Conservation (phyloP, 1,139 yeast species). For the Saccharomyces hybrid region DNA sequence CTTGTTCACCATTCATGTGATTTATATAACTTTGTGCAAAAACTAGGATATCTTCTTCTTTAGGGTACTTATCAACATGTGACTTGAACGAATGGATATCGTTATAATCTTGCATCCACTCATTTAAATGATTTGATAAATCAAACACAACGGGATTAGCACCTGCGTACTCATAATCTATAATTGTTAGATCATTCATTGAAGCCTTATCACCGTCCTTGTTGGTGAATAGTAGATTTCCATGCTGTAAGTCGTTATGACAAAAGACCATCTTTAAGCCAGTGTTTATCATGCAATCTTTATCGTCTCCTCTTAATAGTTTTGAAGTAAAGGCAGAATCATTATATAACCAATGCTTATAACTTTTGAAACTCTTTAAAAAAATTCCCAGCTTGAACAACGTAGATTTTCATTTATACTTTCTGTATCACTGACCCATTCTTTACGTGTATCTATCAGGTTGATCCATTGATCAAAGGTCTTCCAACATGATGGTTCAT, state of each 20-base stretch:
- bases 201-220: constrained; percentile 41
- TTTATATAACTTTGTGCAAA: constrained; percentile 61
- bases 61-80: constrained; percentile 58
- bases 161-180: constrained; percentile 93
- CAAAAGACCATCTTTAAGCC: constrained; percentile 52
- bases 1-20: constrained; percentile 13
- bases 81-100: constrained; percentile 46
- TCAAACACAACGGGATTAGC: constrained; percentile 83
- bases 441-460: constrained; percentile 40
- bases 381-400: constrained; percentile 42
- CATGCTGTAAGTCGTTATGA: constrained; percentile 94
- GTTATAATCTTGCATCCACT: constrained; percentile 94
- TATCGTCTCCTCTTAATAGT: background rate
- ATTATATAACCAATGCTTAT: constrained; percentile 54
- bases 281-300: constrained; percentile 38
- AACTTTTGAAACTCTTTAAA: constrained; percentile 40
- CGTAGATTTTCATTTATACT: constrained; percentile 39
- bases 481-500: constrained; percentile 64
- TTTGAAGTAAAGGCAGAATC: background rate
- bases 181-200: constrained; percentile 64
- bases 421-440: constrained; percentile 27
- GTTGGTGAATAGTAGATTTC: constrained; percentile 56
- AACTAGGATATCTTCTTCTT: constrained; percentile 53
- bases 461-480: constrained; percentile 64
- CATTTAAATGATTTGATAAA: constrained; percentile 78